Base-by-base conservation (phyloP, 1,284 basidiomycete genomes). In the Apiotrichum montevideense region DNA sequence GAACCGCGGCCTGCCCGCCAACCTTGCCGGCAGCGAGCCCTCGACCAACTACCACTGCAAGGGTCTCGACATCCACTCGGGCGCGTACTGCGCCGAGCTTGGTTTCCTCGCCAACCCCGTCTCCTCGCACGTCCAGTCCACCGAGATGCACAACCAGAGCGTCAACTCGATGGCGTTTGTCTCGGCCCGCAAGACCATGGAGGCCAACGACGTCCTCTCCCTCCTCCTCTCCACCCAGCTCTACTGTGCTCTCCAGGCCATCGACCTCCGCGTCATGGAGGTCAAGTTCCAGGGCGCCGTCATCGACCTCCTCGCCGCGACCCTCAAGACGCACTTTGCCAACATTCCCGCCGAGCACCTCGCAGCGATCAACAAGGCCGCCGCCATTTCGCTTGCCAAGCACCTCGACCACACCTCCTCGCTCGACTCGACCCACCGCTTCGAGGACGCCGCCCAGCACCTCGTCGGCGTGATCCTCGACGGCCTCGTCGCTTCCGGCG, bases 41-140 rank as follows among this genome's bases (percentile, higher is more conserved):
- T 51, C 47, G 44, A 61, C 59, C 47, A 61, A 61, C 59, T 61
- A 61, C 59, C 59, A 61, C 59, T 61, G 59, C 59, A 61, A 61
- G 59, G 59, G 59, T 21, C 59, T 61, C 51, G 59, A 61, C 59
- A 61, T 61, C 51, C 59, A 61, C 56, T 51, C 47, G 35, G 59
- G 51, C 15, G 59, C 59, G 5, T 61, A 61, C 56, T 56, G 54
- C 54, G 53, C 59, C 56, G 59, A 61, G 56, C 59, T 61, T n/a
- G 59, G 59, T 34, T 61, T 54, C 59, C 59, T 61, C 37, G 56
- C 59, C 44, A 61, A 61, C 56, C 59, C 59, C 29, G 54, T 61
- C 32, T 53, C 51, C 34, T 51, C 48, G 39, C 59, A 61, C 59
- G 56, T 61, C 39, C 59, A 58, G 56, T 48, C 44, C n/a, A 56